Evolutionary conservation across 1,284 basidiomycete species (phyloP).

Genomic region (Cryptococcus sp.): DNA sequence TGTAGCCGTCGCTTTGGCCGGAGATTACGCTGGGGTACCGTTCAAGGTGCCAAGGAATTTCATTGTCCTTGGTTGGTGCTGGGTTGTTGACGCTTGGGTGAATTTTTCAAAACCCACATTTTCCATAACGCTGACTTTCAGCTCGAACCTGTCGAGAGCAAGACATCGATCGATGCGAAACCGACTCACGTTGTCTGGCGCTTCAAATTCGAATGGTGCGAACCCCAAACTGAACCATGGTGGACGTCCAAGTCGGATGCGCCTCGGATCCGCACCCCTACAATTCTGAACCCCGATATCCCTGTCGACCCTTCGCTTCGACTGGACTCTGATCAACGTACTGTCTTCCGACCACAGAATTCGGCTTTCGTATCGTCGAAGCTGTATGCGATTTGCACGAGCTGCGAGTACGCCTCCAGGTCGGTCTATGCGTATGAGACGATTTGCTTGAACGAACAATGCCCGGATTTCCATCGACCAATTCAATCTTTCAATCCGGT

Average conservation of each 20-base stretch:
- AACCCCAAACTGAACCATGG: slow-evolving; percentile 29
- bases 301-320: not conserved
- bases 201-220: slow-evolving; percentile 43
- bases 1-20: slow-evolving; percentile 31
- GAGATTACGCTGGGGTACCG: slow-evolving; percentile 33
- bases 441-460: slow-evolving; percentile 2
- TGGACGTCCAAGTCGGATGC: slow-evolving; percentile 18
- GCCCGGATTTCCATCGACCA: not conserved
- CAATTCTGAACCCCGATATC: not conserved
- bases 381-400: not conserved
- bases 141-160: too few species aligned
- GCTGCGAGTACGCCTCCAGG: not conserved
- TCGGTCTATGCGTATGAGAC: not conserved
- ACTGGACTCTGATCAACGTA: not conserved
- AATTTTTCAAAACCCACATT: not conserved
- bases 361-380: too few species aligned
- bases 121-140: too few species aligned
- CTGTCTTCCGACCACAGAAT: not conserved
- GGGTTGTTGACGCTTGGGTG: slow-evolving; percentile 43
- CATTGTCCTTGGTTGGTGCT: slow-evolving; percentile 45
- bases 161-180: slow-evolving; percentile 3
- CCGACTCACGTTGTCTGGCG: slow-evolving; percentile 29
- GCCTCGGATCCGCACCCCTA: not conserved
- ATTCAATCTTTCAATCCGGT: not conserved
- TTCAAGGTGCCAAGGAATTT: slow-evolving; percentile 35